Base-by-base conservation (phyloP, 306 rosid genomes). In the Bauhinia variegata region DNA sequence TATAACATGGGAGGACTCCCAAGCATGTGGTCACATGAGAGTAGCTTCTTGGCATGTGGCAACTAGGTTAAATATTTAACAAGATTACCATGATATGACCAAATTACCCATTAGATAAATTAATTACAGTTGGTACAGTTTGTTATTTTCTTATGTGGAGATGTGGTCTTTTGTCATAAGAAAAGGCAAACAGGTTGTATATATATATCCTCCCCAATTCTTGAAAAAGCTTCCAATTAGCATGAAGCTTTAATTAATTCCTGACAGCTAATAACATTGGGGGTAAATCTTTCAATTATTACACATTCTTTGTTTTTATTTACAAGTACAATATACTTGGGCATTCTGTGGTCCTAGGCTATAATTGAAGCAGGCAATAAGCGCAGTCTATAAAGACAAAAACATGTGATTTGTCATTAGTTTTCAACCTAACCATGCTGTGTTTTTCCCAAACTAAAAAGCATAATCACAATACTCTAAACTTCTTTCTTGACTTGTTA, bases 21-120 rank as follows among this genome's bases (percentile, higher is more conserved):
- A 69, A 77, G 87, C 99, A 90, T 85, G 99, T 95, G 97, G 87
- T 41, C 99, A 82, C 99, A 88, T 93, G 96, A 88, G 69, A 77
- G 78, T 83, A 86, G 78, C 70, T 82, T 83, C 83, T 37, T 65
- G 75, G 89, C 92, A 91, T 88, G 97, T 88, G 99, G 82, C 56
- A 65, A 61, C 87, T 77, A 79, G 65, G 70, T 77, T 78, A 74
- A 73, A 77, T 79, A 75, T 78, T 73, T 62, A 23, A 63, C 54
- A 44, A 49, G 14, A 71, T 68, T 67, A 30, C 17, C 17, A 33
- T 37, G 78, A 67, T 57, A 72, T 79, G 80, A 74, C 92, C 83
- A 71, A 62, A 30, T 70, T 80, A 54, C 36, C 91, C 87, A 84
- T 70, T 4, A n/a, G 62, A 57, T 10, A 51, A 68, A 77, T 78